Conservation (phyloP, 768 basidiomycete species). For the Peribolospora baueri region DNA sequence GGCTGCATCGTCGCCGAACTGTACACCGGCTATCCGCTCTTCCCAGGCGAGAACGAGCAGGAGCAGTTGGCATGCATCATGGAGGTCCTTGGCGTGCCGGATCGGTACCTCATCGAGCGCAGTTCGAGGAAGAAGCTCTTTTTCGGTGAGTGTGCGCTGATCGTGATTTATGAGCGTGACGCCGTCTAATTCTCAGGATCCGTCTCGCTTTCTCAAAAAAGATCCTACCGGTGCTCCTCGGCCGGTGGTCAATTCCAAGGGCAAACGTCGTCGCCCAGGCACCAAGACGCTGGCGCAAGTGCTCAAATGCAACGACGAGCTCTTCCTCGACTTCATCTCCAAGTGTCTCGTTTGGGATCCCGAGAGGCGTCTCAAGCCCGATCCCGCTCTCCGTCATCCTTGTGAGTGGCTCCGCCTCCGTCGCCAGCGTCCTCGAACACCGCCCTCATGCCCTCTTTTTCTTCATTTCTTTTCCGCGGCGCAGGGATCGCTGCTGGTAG, state of each 20-base stretch:
- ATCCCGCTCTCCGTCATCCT: constrained; percentile 50
- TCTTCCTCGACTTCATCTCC: constrained; percentile 85
- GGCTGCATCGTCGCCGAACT: constrained; percentile 95
- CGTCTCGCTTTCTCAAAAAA: constrained; percentile 17
- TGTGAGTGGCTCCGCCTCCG: too few species aligned
- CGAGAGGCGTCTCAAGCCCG: constrained; percentile 79
- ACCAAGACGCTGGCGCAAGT: constrained; percentile 74
- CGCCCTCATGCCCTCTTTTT: too few species aligned
- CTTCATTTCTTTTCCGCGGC: too few species aligned
- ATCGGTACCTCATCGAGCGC: constrained; percentile 79
- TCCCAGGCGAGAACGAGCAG: constrained; percentile 97
- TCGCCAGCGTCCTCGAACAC: too few species aligned
- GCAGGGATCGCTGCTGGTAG: too few species aligned
- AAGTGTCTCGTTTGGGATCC: constrained; percentile 99
- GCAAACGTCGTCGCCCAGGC: constrained; percentile 69
- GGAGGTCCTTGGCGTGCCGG: constrained; percentile 90
- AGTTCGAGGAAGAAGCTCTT: constrained; percentile 84
- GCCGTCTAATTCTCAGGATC: too few species aligned
- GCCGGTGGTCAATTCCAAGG: constrained; percentile 87
- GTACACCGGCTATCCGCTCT: constrained; percentile 92
- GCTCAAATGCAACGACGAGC: constrained; percentile 73
- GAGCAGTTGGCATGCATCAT: constrained; percentile 97
- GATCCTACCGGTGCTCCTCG: constrained; percentile 83
- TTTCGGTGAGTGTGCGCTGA: constrained; percentile 41
- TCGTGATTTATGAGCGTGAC: too few species aligned